These are phyloP conservation scores for Tetracladium marchalianum DNA, from an alignment of 495 filamentous ascomycete species.

Conservation along the genomic window DNA sequence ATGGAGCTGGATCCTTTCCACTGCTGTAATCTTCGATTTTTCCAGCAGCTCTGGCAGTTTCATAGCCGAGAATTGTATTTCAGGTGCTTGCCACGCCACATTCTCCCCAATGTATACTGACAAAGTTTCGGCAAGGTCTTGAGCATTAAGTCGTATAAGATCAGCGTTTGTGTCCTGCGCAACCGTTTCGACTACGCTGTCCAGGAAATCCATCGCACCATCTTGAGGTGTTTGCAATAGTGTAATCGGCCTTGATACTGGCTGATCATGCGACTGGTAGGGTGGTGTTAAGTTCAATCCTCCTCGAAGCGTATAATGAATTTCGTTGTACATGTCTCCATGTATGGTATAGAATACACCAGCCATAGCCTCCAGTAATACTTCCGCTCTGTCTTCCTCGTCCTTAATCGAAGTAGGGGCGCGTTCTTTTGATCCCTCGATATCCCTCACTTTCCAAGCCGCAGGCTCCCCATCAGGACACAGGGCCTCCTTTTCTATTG, in stretches of 20 bases:
- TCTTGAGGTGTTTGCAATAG: slow-evolving; percentile 55
- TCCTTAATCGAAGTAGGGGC: neutral
- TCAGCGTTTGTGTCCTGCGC: slow-evolving; percentile 59
- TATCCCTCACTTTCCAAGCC: neutral
- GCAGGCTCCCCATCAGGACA: slow-evolving; percentile 4
- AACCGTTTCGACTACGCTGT: slow-evolving; percentile 45
- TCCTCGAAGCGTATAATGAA: slow-evolving; percentile 9
- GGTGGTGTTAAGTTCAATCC: slow-evolving; percentile 14
- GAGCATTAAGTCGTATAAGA: slow-evolving; percentile 64
- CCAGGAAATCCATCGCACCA: slow-evolving; percentile 45
- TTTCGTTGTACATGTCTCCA: slow-evolving; percentile 14
- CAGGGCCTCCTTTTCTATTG: neutral
- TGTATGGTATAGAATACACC: slow-evolving; percentile 15
- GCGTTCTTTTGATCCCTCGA: neutral
- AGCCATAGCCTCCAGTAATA: neutral
- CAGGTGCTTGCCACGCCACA: slow-evolving; percentile 28
- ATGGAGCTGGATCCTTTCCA: slow-evolving; percentile 20
- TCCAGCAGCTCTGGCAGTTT: slow-evolving; percentile 19
- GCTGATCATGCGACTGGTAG: neutral
- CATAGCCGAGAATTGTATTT: slow-evolving; percentile 53
- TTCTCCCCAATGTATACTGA: slow-evolving; percentile 64
- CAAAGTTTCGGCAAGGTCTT: slow-evolving; percentile 70
- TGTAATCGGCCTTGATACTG: slow-evolving; percentile 10
- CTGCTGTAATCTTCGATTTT: slow-evolving; percentile 15
- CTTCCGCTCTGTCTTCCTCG: neutral